Conservation (phyloP, 176 grass and related monocot species). For the Chloris gayana region DNA sequence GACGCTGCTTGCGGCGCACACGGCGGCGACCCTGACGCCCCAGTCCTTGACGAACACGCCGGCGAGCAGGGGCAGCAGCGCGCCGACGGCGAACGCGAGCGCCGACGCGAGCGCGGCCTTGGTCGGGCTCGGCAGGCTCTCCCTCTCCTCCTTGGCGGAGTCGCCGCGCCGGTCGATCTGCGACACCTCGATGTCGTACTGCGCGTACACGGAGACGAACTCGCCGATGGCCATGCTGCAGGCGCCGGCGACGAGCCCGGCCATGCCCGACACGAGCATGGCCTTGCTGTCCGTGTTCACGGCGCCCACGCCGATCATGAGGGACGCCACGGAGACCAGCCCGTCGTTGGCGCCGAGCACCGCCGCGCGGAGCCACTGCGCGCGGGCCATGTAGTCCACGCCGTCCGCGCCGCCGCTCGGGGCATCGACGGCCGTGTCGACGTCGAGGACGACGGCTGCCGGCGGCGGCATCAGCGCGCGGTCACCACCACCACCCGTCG, state of each 20-base stretch:
- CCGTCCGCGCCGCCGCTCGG: neutral
- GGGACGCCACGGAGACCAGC: slow-evolving; percentile 86
- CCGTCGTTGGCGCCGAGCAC: slow-evolving; percentile 97
- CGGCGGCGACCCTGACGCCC: slow-evolving; percentile 47
- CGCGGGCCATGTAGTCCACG: slow-evolving; percentile 76
- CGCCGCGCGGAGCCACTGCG: slow-evolving; percentile 92
- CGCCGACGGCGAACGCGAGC: slow-evolving; percentile 75
- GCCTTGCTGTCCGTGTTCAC: slow-evolving; percentile 42
- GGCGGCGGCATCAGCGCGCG: neutral
- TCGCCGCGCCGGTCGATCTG: slow-evolving; percentile 27
- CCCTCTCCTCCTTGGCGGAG: neutral
- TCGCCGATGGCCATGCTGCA: slow-evolving; percentile 99
- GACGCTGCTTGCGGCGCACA: slow-evolving; percentile 58
- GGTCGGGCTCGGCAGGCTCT: slow-evolving; percentile 65
- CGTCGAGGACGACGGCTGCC: slow-evolving; percentile 12
- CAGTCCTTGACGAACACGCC: slow-evolving; percentile 55
- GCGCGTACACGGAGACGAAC: slow-evolving; percentile 90
- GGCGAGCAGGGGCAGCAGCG: slow-evolving; percentile 61
- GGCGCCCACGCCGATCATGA: slow-evolving; percentile 90
- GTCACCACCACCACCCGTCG: neutral
- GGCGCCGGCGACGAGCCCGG: slow-evolving; percentile 82
- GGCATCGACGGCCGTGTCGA: neutral
- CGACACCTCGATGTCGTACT: slow-evolving; percentile 83
- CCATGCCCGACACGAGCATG: slow-evolving; percentile 81
- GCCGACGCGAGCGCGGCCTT: slow-evolving; percentile 75